Percentiles rank a stretch among this genome's conserved stretches.
These are phyloP conservation scores for Aspergillus terreus DNA, from an alignment of 2,329 filamentous ascomycete species.

Conservation along the genomic window DNA sequence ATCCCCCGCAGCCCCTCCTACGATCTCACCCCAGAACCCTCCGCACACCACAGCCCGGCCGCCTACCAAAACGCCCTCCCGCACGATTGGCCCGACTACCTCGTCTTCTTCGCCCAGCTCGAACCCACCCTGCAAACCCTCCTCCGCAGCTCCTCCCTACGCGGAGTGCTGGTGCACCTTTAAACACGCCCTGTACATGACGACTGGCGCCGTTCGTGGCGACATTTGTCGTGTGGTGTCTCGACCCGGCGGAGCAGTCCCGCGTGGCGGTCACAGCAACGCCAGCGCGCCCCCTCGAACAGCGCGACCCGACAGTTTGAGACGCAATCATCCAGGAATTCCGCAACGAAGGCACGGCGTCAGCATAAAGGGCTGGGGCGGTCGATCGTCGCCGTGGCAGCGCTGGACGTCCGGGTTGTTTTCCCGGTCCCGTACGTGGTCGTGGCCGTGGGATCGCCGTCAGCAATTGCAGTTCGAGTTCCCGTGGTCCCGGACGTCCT, in stretches of 20 bases:
- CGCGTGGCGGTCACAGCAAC: constrained; percentile 30
- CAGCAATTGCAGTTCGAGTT: constrained; percentile 10
- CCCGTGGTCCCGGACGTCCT: constrained; percentile 2
- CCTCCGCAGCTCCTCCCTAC: constrained; percentile 48
- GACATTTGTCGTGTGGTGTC: constrained; percentile 63
- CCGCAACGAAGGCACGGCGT: constrained; percentile 21
- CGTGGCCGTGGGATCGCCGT: constrained; percentile 19
- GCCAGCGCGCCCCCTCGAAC: constrained; percentile 17
- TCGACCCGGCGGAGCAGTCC: constrained; percentile 35
- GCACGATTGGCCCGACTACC: constrained; percentile 48
- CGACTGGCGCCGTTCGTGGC: constrained; percentile 56
- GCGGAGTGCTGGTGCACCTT: constrained; percentile 57
- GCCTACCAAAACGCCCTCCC: constrained; percentile 6
- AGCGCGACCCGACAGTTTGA: constrained; percentile 32
- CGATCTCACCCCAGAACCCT: constrained; percentile 1
- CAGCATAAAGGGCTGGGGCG: neutral
- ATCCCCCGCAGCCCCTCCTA: constrained; percentile 34
- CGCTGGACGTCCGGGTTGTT: constrained; percentile 8
- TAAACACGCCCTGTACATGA: constrained; percentile 64
- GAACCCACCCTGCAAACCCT: constrained; percentile 46
- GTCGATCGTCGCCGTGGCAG: constrained; percentile 7
- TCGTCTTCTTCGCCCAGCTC: constrained; percentile 56
- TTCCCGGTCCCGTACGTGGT: constrained; percentile 11
- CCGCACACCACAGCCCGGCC: neutral
- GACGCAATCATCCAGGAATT: constrained; percentile 33